Evolutionary conservation across 2,329 filamentous ascomycete species (phyloP), one percentile per base, ranked within the genome.

Genomic region (Metarhizium brunneum): DNA sequence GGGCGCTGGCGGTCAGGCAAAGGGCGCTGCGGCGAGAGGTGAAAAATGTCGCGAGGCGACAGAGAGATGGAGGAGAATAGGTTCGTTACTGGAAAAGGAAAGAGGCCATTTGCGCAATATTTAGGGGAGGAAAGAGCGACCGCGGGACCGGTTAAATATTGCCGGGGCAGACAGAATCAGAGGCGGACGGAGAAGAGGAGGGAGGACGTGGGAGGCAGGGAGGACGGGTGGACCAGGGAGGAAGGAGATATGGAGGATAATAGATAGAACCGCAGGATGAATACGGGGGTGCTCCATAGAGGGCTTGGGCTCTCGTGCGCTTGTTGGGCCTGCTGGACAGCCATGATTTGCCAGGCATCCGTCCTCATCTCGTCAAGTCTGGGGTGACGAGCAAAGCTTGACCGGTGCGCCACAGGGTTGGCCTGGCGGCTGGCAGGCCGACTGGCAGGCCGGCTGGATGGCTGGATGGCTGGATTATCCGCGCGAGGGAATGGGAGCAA

Each of bases 61-160:
- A 11, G 42, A 20, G n/a, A 20, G 42, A 16, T 10, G 25, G 25
- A 35, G 14, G 20, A 30, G 11, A 45, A 36, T 50, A 48, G 14
- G 14, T 20, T 45, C 45, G 50, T 57, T 59, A 49, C 57, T 54
- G 14, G 25, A 57, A 53, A 47, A 35, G 57, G 57, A 57, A 59
- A 29, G 57, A 36, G 52, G 56, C 48, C 54, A 58, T 35, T 35
- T 35, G 10, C 10, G 32, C 32, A 50, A 20, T 30, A 40, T 36
- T 47, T 25, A 25, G 25, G 40, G 32, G 52, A 47, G 50, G 45
- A 30, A 16, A 42, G 50, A 43, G 50, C 50, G 36, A 11, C 50
- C 20, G 18, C 20, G 16, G 30, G 35, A 10, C 45, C 45, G 45
- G 50, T 52, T 51, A 42, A 42, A 43, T 52, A 43, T 52, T 45